Conservation (phyloP, 768 basidiomycete species). For the Psilocybe sp. region DNA sequence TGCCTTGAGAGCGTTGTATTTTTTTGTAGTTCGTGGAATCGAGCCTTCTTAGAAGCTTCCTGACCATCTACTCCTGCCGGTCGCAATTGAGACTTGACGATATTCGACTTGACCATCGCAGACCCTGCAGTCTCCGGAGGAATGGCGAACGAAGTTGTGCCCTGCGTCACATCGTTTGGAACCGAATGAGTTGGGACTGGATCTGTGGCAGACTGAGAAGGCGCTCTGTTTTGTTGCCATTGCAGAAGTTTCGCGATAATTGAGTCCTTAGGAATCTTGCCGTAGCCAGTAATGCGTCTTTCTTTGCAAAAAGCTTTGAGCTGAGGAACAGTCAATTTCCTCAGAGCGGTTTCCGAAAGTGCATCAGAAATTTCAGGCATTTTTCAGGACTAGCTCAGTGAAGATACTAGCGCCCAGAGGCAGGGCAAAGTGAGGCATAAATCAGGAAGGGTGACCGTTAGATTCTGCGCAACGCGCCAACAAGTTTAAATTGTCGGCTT, state of each 20-base stretch:
- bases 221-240: conserved; percentile 4
- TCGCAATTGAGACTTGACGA: no score
- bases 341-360: conserved; percentile 25
- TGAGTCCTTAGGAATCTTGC: conserved; percentile 59
- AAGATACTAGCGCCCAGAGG: no score
- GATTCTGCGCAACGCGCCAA: no score
- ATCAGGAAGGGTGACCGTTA: no score
- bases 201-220: background rate
- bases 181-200: background rate
- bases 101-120: no score
- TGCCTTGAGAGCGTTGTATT: no score
- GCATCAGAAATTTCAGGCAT: background rate
- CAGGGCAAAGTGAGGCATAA: no score
- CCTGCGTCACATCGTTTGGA: background rate
- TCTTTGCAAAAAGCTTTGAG: conserved; percentile 71
- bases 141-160: background rate
- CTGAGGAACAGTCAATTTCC: conserved; percentile 56
- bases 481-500: no score
- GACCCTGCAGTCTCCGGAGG: background rate
- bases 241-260: conserved; percentile 46
- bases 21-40: no score
- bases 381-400: background rate
- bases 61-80: no score
- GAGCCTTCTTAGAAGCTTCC: no score
- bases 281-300: conserved; percentile 56